These are phyloP conservation scores for Penicilliopsis zonata DNA, from an alignment of 495 filamentous ascomycete genomes.

Conservation along the genomic window DNA sequence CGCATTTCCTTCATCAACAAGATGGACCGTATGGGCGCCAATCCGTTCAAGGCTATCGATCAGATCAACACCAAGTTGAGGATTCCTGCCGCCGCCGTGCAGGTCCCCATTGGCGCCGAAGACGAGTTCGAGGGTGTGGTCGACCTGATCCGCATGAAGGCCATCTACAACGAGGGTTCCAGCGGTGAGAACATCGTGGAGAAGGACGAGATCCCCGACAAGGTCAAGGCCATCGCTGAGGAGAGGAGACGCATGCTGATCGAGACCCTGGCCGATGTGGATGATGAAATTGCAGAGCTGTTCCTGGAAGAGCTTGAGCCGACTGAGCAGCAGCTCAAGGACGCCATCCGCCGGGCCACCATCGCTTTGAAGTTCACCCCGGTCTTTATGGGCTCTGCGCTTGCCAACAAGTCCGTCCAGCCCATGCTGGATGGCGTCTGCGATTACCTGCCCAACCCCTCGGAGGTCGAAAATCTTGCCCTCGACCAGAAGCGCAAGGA, in stretches of 20 bases:
- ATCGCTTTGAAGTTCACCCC: slow-evolving; percentile 85
- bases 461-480: slow-evolving; percentile 81
- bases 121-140: slow-evolving; percentile 91
- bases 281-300: slow-evolving; percentile 95
- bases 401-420: slow-evolving; percentile 92
- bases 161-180: slow-evolving; percentile 79
- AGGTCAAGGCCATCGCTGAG: slow-evolving; percentile 58
- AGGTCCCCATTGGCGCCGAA: slow-evolving; percentile 90
- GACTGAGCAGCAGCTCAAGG: slow-evolving; percentile 67
- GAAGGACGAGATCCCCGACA: slow-evolving; percentile 68
- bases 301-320: slow-evolving; percentile 82
- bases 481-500: slow-evolving; percentile 74
- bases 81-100: slow-evolving; percentile 83
- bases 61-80: slow-evolving; percentile 94
- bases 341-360: slow-evolving; percentile 81
- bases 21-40: slow-evolving; percentile 99
- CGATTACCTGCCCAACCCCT: slow-evolving; percentile 90
- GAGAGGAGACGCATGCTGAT: slow-evolving; percentile 78
- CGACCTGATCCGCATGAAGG: slow-evolving; percentile 83
- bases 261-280: slow-evolving; percentile 92
- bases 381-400: slow-evolving; percentile 89
- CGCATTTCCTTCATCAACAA: slow-evolving; percentile 97
- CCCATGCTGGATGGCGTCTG: slow-evolving; percentile 95
- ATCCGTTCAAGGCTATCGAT: slow-evolving; percentile 94
- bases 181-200: slow-evolving; percentile 62